These are phyloP conservation scores for Cyberlindnera subsufficiens DNA, from an alignment of 805 yeast genomes.

Conservation along the genomic window DNA sequence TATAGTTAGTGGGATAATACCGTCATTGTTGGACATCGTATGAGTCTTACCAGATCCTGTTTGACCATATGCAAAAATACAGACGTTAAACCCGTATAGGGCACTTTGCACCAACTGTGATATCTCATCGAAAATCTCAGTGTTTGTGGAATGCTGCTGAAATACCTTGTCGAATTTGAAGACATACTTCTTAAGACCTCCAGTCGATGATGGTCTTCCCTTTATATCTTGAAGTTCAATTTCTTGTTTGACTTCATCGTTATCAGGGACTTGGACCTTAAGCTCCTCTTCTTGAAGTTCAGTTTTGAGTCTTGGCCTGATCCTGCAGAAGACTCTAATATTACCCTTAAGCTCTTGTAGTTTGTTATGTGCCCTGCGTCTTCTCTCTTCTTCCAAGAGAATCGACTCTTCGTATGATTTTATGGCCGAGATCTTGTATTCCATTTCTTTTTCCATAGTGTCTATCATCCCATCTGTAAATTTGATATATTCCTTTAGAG, in stretches of 20 bases:
- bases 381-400: slow-evolving; percentile 42
- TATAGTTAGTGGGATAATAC: slow-evolving; percentile 78
- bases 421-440: slow-evolving; percentile 26
- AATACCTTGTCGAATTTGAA: slow-evolving; percentile 82
- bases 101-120: slow-evolving; percentile 83
- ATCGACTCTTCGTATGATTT: slow-evolving; percentile 31
- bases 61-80: slow-evolving; percentile 96
- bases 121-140: slow-evolving; percentile 72
- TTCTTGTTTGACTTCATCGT: slow-evolving; percentile 23
- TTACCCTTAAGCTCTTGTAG: slow-evolving; percentile 89
- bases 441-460: slow-evolving; percentile 16
- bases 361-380: slow-evolving; percentile 64
- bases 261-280: slow-evolving; percentile 27
- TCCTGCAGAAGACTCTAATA: slow-evolving; percentile 83
- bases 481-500: slow-evolving; percentile 1
- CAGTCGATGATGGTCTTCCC: slow-evolving; percentile 2
- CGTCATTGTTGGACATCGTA: slow-evolving; percentile 78
- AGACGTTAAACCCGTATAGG: slow-evolving; percentile 83
- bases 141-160: slow-evolving; percentile 44
- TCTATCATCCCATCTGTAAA: slow-evolving; percentile 13
- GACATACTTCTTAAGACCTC: slow-evolving; percentile 18
- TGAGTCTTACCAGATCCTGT: slow-evolving; percentile 93
- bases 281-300: slow-evolving; percentile 21
- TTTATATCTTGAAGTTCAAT: slow-evolving; percentile 16
- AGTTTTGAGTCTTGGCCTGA: slow-evolving; percentile 50